phyloP scores from a whole-genome alignment of 2,329 filamentous ascomycete species.

The Pestalotiopsis sp. region DNA sequence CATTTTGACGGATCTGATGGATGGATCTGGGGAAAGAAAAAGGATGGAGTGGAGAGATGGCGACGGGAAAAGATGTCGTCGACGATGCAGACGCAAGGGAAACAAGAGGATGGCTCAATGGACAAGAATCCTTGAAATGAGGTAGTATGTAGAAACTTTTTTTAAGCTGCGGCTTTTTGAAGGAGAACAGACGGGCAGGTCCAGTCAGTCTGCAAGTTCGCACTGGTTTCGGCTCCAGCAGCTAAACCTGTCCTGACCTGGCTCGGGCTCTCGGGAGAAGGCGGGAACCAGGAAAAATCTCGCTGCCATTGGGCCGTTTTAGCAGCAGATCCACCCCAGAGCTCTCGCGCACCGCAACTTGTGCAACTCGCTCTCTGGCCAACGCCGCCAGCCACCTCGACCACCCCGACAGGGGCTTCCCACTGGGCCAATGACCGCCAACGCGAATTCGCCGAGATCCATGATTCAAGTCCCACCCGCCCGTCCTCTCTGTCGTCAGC shows the following conservation, averaged over 20 bases:
- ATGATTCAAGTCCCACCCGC: background rate
- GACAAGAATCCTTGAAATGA: slow-evolving; percentile 12
- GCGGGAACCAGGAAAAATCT: slow-evolving; percentile 9
- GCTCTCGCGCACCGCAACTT: background rate
- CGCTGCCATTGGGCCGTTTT: background rate
- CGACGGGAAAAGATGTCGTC: slow-evolving; percentile 13
- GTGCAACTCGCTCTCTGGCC: background rate
- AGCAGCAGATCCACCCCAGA: background rate
- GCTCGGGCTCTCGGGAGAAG: slow-evolving; percentile 12
- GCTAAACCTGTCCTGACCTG: slow-evolving; percentile 5
- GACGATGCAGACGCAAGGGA: slow-evolving; percentile 15
- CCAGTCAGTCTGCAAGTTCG: slow-evolving; percentile 13
- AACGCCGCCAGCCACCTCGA: slow-evolving; percentile 3
- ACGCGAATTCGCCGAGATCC: slow-evolving; percentile 3
- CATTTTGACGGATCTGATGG: slow-evolving; percentile 23
- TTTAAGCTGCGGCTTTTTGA: slow-evolving; percentile 27
- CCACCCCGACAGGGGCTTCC: background rate
- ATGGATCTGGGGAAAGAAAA: slow-evolving; percentile 13
- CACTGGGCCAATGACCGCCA: background rate
- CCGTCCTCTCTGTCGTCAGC: background rate
- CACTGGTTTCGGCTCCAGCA: background rate
- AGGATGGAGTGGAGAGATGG: slow-evolving; percentile 28
- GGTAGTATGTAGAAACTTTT: background rate
- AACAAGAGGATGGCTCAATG: slow-evolving; percentile 17
- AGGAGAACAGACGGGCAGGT: slow-evolving; percentile 18